Evolutionary conservation across 2,329 filamentous ascomycete genomes (phyloP).

Genomic region (Exophiala alcalophila): DNA sequence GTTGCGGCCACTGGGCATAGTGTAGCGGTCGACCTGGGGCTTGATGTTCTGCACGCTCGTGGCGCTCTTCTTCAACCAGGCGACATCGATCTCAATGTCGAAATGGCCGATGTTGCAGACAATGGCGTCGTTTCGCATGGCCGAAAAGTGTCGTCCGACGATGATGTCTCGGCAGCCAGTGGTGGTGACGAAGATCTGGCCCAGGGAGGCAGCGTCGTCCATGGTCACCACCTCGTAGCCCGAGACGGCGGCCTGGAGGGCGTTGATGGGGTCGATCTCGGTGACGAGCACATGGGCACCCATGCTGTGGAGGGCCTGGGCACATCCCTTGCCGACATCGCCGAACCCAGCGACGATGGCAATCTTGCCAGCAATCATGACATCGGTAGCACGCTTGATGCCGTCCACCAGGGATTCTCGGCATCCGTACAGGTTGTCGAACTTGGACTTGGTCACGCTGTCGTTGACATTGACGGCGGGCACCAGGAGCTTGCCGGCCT

Average conservation of each 20-base stretch:
- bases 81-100: conserved; percentile 99
- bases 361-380: conserved; percentile 99
- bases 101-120: conserved; percentile 99
- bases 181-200: conserved; percentile 99
- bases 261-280: conserved; percentile 99
- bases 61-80: conserved; percentile 97
- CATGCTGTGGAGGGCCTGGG: conserved; percentile 93
- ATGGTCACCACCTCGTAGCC: conserved; percentile 97
- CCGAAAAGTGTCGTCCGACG: conserved; percentile 85
- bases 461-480: conserved; percentile 99
- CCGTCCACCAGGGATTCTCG: conserved; percentile 97
- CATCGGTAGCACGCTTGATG: conserved; percentile 99
- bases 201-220: conserved; percentile 84
- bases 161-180: conserved; percentile 99
- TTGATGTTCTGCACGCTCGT: conserved; percentile 97
- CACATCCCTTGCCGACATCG: conserved; percentile 99
- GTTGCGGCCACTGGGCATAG: conserved; percentile 89
- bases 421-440: conserved; percentile 99
- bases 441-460: conserved; percentile 99
- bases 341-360: conserved; percentile 96
- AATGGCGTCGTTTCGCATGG: conserved; percentile 95
- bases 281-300: conserved; percentile 95
- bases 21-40: conserved; percentile 98
- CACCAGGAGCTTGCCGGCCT: conserved; percentile 82
- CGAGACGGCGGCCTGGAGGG: conserved; percentile 95